A percentile compares a stretch with the other conserved stretches of the same genome.
phyloP scores from a whole-genome alignment of 495 filamentous ascomycete species.

The Aspergillus carlsbadensis region DNA sequence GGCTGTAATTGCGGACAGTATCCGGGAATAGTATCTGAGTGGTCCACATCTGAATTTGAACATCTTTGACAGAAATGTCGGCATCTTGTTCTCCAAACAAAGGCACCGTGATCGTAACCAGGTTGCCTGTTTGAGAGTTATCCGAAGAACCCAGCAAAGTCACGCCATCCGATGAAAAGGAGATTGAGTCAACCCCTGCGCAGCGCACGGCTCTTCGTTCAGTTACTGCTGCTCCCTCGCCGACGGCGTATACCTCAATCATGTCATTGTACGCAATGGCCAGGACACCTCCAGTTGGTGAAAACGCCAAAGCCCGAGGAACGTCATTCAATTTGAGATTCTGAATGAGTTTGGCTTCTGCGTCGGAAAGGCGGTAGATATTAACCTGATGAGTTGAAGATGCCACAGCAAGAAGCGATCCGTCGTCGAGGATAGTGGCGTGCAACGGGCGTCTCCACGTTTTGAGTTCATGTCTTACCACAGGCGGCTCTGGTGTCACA shows the following conservation, averaged over 20 bases:
- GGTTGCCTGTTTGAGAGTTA: slow-evolving; percentile 60
- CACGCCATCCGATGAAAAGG: slow-evolving; percentile 80
- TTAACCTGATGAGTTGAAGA: slow-evolving; percentile 80
- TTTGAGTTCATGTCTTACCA: slow-evolving; percentile 74
- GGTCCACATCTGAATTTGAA: slow-evolving; percentile 79
- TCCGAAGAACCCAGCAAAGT: slow-evolving; percentile 81
- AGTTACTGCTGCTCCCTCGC: slow-evolving; percentile 58
- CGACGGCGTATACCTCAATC: slow-evolving; percentile 81
- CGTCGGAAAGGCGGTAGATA: slow-evolving; percentile 66
- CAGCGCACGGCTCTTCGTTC: slow-evolving; percentile 81
- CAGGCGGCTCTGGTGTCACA: slow-evolving; percentile 52
- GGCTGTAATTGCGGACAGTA: slow-evolving; percentile 69
- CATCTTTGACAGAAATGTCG: slow-evolving; percentile 55
- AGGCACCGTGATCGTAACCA: slow-evolving; percentile 77
- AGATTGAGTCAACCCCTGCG: slow-evolving; percentile 70
- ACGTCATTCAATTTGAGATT: slow-evolving; percentile 72
- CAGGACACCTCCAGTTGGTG: slow-evolving; percentile 76
- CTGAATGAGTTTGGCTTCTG: slow-evolving; percentile 63
- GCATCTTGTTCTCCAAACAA: slow-evolving; percentile 59
- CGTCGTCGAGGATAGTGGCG: slow-evolving; percentile 78
- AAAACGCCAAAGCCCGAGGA: slow-evolving; percentile 74
- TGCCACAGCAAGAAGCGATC: slow-evolving; percentile 72
- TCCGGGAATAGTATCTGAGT: slow-evolving; percentile 87
- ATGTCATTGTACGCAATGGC: slow-evolving; percentile 84
- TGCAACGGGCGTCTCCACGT: slow-evolving; percentile 74